These are phyloP conservation scores for Nannochloris sp. DNA, from an alignment of 139 green algal species.

Conservation along the genomic window DNA sequence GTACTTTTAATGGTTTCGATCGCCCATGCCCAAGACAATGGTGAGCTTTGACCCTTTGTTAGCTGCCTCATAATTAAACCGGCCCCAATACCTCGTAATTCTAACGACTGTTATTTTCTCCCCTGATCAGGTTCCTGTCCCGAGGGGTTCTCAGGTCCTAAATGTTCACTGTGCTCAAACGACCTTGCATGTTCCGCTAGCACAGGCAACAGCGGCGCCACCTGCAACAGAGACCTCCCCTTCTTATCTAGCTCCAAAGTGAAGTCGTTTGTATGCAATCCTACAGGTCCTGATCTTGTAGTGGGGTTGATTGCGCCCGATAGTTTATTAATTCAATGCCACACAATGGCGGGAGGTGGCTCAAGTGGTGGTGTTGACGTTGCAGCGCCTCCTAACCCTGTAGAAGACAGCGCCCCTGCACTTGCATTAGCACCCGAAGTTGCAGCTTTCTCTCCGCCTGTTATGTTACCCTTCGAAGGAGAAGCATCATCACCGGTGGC, in stretches of 20 bases:
- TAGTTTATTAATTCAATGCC: conserved; percentile 2
- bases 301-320: not conserved
- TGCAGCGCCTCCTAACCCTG: not conserved
- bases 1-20: too few relatives aligned
- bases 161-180: conserved; percentile 30
- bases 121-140: conserved; percentile 9
- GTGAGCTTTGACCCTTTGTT: too few relatives aligned
- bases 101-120: too few relatives aligned
- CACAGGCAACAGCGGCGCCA: conserved; percentile 16
- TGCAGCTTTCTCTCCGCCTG: not conserved
- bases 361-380: too few relatives aligned
- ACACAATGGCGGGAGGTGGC: not conserved
- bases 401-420: not conserved
- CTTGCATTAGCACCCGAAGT: not conserved
- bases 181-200: conserved; percentile 24
- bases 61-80: too few relatives aligned
- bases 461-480: not conserved
- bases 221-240: conserved; percentile 29
- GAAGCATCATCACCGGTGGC: not conserved
- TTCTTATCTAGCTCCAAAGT: conserved; percentile 21
- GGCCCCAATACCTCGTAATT: too few relatives aligned
- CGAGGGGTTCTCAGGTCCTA: conserved; percentile 15
- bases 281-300: not conserved
- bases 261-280: conserved; percentile 33
- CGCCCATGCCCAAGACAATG: too few relatives aligned